phyloP scores from a whole-genome alignment of 495 filamentous ascomycete species.

The Aspergillus incahuasiensis region DNA sequence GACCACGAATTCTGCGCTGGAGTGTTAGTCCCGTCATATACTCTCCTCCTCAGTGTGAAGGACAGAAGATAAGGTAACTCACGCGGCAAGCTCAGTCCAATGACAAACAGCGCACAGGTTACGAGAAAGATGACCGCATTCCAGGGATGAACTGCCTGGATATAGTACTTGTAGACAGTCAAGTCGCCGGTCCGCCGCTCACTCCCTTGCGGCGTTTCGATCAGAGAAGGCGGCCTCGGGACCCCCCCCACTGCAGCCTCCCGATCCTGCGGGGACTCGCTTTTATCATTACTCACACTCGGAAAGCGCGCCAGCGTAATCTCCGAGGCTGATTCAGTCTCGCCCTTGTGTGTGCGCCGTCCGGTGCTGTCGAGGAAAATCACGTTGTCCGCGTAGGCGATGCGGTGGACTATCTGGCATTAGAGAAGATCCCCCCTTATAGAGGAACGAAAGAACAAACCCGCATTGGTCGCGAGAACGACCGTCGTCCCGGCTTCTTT shows the following conservation, averaged over 20 bases:
- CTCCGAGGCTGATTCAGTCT: no score
- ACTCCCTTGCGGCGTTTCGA: no score
- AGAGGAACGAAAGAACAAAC: no score
- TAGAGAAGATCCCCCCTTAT: no score
- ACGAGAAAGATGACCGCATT: background rate
- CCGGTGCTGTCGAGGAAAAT: background rate
- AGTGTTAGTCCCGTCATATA: background rate
- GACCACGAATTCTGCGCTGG: background rate
- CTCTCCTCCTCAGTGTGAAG: no score
- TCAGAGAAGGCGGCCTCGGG: background rate
- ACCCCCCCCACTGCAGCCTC: background rate
- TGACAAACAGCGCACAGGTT: background rate
- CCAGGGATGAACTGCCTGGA: background rate
- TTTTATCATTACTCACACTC: no score
- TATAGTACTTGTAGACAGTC: background rate
- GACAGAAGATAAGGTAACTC: background rate
- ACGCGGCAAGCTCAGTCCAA: constrained; percentile 4
- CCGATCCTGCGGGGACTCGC: no score
- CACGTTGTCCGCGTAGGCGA: constrained; percentile 5
- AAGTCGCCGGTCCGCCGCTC: background rate
- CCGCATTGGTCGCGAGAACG: background rate
- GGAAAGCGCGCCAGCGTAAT: no score
- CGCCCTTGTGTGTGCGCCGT: background rate
- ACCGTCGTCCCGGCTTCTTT: constrained; percentile 32
- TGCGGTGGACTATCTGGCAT: no score